A percentile compares a stretch with the other conserved stretches of the same genome.
Conservation (phyloP, 2,329 filamentous ascomycete species). For the Chrysoporthe cubensis region DNA sequence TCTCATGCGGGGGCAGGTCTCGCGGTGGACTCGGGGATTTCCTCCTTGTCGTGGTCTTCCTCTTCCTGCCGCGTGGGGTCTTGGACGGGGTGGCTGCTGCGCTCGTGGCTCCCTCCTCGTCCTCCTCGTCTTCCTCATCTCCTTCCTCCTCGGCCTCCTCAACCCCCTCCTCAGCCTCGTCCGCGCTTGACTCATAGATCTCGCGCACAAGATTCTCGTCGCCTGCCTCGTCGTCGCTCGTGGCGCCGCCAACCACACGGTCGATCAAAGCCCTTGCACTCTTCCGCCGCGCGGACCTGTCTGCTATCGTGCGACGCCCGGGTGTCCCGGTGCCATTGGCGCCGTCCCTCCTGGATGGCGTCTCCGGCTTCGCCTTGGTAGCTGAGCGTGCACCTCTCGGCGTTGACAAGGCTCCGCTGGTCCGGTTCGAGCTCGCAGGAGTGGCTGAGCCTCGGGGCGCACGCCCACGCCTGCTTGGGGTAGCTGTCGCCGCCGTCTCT, state of each 20-base stretch:
- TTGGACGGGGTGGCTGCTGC: constrained; percentile 48
- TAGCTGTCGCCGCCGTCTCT: constrained; percentile 39
- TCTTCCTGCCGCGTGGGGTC: constrained; percentile 55
- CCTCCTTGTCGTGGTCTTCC: constrained; percentile 48
- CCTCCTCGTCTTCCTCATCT: constrained; percentile 32
- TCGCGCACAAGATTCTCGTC: constrained; percentile 70
- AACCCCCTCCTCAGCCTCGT: neutral
- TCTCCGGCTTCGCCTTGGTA: constrained; percentile 41
- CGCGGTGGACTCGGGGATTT: constrained; percentile 79
- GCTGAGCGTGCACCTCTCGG: constrained; percentile 36
- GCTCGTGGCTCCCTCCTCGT: constrained; percentile 29
- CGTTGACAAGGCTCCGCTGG: constrained; percentile 41
- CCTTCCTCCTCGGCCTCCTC: constrained; percentile 13
- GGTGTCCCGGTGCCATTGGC: constrained; percentile 57
- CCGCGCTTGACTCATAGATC: constrained; percentile 65
- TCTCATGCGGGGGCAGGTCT: constrained; percentile 83
- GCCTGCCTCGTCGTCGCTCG: constrained; percentile 73
- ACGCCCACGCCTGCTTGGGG: constrained; percentile 34
- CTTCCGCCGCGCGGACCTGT: constrained; percentile 85
- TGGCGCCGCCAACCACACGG: constrained; percentile 64
- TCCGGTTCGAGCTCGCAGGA: constrained; percentile 16
- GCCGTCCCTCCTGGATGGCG: constrained; percentile 43
- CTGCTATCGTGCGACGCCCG: constrained; percentile 69
- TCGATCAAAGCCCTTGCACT: constrained; percentile 78
- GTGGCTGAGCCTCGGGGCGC: constrained; percentile 32